Conservation (phyloP, 331 rosid species). For the Quercus lobata region DNA sequence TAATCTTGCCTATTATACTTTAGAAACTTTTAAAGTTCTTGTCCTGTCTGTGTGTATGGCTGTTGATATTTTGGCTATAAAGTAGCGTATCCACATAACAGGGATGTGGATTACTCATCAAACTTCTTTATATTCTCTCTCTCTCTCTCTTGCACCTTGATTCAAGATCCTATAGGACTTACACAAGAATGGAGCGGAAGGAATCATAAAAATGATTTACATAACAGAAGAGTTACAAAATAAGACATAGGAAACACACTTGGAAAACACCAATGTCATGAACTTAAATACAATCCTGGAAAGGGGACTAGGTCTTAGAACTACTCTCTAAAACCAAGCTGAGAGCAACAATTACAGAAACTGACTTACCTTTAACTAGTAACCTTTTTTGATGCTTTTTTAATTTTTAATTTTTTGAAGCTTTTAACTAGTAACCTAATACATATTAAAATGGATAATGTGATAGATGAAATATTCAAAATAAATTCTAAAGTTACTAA, state of each 20-base stretch:
- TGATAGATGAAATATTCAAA: neutral
- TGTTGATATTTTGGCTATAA: constrained; percentile 1
- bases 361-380: neutral
- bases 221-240: neutral
- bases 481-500: neutral
- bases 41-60: neutral
- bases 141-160: neutral
- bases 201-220: neutral
- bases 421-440: neutral
- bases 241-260: neutral
- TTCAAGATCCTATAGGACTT: neutral
- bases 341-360: neutral
- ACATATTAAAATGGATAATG: neutral
- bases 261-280: neutral
- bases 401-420: too few species aligned
- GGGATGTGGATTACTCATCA: neutral
- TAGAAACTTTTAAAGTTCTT: neutral
- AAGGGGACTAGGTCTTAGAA: neutral
- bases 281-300: neutral
- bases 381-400: neutral
- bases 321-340: neutral
- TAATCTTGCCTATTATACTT: neutral
- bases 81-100: neutral
- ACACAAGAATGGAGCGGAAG: neutral
- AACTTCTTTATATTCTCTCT: neutral